A percentile compares a stretch with the other conserved stretches of the same genome.
Conservation (phyloP, 768 basidiomycete species). For the Holtermanniella nyarrowii region DNA sequence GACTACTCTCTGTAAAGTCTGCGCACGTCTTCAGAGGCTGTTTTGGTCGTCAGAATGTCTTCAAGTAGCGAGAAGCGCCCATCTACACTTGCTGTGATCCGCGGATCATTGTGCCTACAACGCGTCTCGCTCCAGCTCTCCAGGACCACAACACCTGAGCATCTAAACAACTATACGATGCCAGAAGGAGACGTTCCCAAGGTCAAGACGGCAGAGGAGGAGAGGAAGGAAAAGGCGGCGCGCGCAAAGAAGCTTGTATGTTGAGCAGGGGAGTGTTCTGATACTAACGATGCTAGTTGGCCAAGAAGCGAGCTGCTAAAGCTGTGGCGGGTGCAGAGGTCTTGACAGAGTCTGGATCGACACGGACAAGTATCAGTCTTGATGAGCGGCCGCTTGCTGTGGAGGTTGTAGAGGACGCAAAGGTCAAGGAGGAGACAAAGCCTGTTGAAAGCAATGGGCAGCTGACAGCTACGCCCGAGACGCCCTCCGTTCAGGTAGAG, state of each 20-base stretch:
- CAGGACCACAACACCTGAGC: too few relatives aligned
- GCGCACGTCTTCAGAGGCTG: too few relatives aligned
- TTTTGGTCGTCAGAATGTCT: too few relatives aligned
- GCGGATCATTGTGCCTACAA: too few relatives aligned
- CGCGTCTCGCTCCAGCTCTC: too few relatives aligned
- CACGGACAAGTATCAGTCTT: conserved; percentile 26
- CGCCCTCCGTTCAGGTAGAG: too few relatives aligned
- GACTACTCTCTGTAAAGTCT: too few relatives aligned
- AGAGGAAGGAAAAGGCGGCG: conserved; percentile 38
- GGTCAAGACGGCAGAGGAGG: conserved; percentile 11
- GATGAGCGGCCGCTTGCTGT: conserved; percentile 9
- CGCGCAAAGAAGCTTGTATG: conserved; percentile 37
- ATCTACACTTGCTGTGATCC: too few relatives aligned
- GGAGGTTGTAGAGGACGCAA: not conserved
- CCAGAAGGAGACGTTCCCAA: conserved; percentile 9
- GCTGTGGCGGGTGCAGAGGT: conserved; percentile 15
- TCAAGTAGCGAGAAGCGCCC: too few relatives aligned
- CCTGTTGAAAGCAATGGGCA: too few relatives aligned
- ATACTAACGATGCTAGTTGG: conserved; percentile 12
- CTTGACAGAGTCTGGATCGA: conserved; percentile 7
- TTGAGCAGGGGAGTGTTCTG: not conserved
- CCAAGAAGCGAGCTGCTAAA: conserved; percentile 18
- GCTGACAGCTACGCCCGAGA: not conserved
- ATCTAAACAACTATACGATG: not conserved
- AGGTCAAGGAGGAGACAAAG: not conserved